Conservation (phyloP, 306 rosid species). For the Gastrolobium bilobum region DNA sequence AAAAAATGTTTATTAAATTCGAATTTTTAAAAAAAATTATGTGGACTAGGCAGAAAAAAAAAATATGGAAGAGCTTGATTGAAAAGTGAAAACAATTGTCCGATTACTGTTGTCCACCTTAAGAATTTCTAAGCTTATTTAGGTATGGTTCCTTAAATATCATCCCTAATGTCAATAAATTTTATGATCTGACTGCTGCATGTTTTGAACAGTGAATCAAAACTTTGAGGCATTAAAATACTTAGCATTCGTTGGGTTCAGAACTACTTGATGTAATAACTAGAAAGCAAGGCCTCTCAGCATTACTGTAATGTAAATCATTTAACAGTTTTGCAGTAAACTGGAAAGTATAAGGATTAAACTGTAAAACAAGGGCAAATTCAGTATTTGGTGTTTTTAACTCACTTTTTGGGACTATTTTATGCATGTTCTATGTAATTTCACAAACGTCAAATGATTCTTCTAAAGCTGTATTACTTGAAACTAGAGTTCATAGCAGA, state of each 20-base stretch:
- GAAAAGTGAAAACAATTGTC: background rate
- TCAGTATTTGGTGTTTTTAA: too few relatives aligned
- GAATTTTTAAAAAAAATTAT: background rate
- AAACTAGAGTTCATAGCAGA: too few relatives aligned
- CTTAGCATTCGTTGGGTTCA: background rate
- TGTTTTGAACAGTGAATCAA: background rate
- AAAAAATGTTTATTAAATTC: conserved; percentile 26
- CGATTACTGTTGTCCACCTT: background rate
- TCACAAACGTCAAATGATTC: too few relatives aligned
- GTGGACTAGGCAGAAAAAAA: conserved; percentile 10
- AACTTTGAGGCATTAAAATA: background rate
- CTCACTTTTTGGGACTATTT: too few relatives aligned
- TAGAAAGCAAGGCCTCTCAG: background rate
- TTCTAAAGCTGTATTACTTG: too few relatives aligned
- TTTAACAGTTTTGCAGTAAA: too few relatives aligned
- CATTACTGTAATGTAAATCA: background rate
- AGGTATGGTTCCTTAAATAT: conserved; percentile 10
- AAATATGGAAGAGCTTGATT: background rate
- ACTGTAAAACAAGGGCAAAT: too few relatives aligned
- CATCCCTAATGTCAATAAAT: background rate
- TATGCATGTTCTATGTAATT: too few relatives aligned
- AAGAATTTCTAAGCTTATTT: conserved; percentile 2
- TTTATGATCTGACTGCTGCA: background rate
- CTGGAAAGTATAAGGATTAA: too few relatives aligned
- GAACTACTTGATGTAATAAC: background rate